Evolutionary conservation across 495 filamentous ascomycete species (phyloP).

Genomic region (Clavariopsis aquatica): DNA sequence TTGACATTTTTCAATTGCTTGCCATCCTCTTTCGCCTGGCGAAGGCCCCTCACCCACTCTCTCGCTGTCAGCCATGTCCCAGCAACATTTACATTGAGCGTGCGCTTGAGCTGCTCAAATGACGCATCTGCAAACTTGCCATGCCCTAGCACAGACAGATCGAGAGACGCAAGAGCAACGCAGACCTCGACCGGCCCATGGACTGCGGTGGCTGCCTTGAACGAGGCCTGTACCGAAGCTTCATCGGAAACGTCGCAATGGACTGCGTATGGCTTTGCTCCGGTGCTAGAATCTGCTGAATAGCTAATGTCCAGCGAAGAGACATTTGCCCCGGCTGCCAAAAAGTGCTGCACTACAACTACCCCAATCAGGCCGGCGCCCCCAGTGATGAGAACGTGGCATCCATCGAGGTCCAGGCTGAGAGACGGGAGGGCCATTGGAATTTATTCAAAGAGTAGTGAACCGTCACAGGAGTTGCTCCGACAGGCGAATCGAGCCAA

Average conservation of each 20-base stretch:
- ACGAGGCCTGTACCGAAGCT: constrained; percentile 39
- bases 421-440: constrained; percentile 28
- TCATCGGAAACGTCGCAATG: constrained; percentile 45
- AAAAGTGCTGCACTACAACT: constrained; percentile 45
- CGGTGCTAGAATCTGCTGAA: neutral
- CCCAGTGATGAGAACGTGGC: constrained; percentile 57
- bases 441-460: neutral
- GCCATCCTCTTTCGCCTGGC: constrained; percentile 20
- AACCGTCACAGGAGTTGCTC: neutral
- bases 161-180: constrained; percentile 48
- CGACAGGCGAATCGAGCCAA: neutral
- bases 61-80: constrained; percentile 50
- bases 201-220: constrained; percentile 32
- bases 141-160: constrained; percentile 47
- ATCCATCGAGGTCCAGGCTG: constrained; percentile 41
- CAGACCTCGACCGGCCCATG: constrained; percentile 46
- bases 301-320: constrained; percentile 45
- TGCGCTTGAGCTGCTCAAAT: constrained; percentile 43
- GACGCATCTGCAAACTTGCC: constrained; percentile 45
- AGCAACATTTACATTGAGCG: constrained; percentile 47
- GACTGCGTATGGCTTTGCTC: constrained; percentile 3
- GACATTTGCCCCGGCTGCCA: constrained; percentile 46
- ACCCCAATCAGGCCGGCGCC: constrained; percentile 49
- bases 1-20: constrained; percentile 42
- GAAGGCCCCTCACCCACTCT: constrained; percentile 40